phyloP scores from a whole-genome alignment of 768 basidiomycete genomes.

The Sistotremastrum niveocremeum region DNA sequence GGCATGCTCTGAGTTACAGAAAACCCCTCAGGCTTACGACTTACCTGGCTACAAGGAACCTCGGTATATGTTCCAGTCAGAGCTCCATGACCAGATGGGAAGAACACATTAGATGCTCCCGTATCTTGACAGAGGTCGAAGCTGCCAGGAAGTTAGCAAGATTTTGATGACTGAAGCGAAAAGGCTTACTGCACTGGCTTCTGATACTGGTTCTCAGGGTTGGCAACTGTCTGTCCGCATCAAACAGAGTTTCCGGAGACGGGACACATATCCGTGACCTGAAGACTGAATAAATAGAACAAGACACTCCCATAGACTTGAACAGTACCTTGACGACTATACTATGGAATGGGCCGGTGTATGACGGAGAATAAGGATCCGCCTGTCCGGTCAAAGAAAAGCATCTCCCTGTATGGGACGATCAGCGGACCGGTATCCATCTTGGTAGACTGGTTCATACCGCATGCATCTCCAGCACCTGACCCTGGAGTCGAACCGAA shows the following conservation, averaged over 20 bases:
- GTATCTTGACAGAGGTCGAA: constrained; percentile 52
- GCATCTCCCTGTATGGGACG: constrained; percentile 26
- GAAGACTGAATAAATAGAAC: no score
- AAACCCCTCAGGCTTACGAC: no score
- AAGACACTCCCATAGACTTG: no score
- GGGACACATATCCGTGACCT: constrained; percentile 30
- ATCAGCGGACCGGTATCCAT: no score
- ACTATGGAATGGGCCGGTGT: constrained; percentile 35
- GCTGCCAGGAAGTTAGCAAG: constrained; percentile 17
- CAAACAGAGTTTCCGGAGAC: constrained; percentile 34
- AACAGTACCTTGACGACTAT: constrained; percentile 33
- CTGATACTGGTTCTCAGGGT: constrained; percentile 28
- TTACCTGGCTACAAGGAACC: constrained; percentile 34
- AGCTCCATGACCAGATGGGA: constrained; percentile 42
- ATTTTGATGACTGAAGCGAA: neutral
- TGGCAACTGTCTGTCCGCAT: constrained; percentile 37
- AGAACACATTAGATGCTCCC: constrained; percentile 37
- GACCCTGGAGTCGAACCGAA: constrained; percentile 37
- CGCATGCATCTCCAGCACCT: constrained; percentile 47
- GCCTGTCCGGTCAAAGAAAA: constrained; percentile 35
- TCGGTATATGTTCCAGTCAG: constrained; percentile 39
- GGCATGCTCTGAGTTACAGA: no score
- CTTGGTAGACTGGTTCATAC: no score
- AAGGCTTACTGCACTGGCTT: constrained; percentile 35
- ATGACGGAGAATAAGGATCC: constrained; percentile 40